Conservation (phyloP, 495 filamentous ascomycete genomes). For the Sporormia fimetaria region DNA sequence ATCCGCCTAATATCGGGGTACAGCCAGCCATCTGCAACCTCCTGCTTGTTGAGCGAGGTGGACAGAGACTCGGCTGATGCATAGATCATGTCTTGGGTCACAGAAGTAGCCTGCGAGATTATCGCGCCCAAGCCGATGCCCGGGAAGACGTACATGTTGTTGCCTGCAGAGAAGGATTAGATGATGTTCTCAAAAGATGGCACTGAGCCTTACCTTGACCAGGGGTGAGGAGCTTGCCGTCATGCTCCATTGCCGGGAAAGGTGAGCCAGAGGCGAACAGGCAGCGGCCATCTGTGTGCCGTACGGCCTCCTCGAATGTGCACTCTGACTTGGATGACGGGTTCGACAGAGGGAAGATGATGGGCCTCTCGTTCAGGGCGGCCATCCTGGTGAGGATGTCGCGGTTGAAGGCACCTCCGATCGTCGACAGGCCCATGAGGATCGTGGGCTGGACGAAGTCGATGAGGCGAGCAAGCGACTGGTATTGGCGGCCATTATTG, state of each 20-base stretch:
- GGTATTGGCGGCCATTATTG: slow-evolving; percentile 84
- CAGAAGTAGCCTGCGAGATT: slow-evolving; percentile 71
- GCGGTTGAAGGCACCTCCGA: slow-evolving; percentile 87
- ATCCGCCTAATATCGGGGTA: slow-evolving; percentile 93
- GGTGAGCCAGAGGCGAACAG: slow-evolving; percentile 94
- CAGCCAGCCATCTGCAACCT: slow-evolving; percentile 69
- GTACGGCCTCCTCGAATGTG: slow-evolving; percentile 83
- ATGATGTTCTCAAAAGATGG: not conserved
- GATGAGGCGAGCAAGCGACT: slow-evolving; percentile 80
- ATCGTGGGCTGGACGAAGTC: slow-evolving; percentile 90
- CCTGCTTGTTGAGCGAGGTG: slow-evolving; percentile 63
- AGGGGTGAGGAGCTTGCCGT: slow-evolving; percentile 62
- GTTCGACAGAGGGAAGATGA: slow-evolving; percentile 92
- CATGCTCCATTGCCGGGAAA: slow-evolving; percentile 62
- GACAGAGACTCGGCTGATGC: slow-evolving; percentile 75
- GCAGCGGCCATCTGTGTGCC: slow-evolving; percentile 75
- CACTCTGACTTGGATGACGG: slow-evolving; percentile 93
- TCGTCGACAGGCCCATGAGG: slow-evolving; percentile 87
- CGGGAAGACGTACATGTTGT: slow-evolving; percentile 95
- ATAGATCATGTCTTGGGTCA: slow-evolving; percentile 95
- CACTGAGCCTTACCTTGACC: slow-evolving; percentile 54
- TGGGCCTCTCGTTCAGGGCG: slow-evolving; percentile 65
- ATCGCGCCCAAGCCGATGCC: slow-evolving; percentile 93
- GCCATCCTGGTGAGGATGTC: slow-evolving; percentile 76
- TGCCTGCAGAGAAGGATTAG: slow-evolving; percentile 31